Evolutionary conservation across 352 stramenopile genomes (phyloP).

Genomic region (Pythium angustatum): DNA sequence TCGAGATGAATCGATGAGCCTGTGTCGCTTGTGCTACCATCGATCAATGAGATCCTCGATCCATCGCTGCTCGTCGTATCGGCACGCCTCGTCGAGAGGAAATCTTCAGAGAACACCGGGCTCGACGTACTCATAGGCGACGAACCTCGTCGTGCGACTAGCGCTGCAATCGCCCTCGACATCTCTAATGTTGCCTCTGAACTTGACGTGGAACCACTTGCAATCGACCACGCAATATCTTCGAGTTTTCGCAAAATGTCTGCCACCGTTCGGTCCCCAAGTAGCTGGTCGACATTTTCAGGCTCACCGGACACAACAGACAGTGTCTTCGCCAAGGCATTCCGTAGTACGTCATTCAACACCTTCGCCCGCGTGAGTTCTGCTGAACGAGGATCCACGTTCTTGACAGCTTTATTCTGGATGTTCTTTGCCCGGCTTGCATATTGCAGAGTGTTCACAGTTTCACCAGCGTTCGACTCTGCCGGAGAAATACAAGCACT

Average conservation of each 20-base stretch:
- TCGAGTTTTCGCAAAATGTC: constrained; percentile 62
- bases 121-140: too few relatives aligned
- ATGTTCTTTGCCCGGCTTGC: constrained; percentile 88
- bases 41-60: constrained; percentile 10
- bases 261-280: constrained; percentile 52
- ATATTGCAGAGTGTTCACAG: constrained; percentile 85
- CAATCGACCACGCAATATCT: constrained; percentile 37
- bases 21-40: constrained; percentile 33
- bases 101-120: neutral
- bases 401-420: constrained; percentile 90
- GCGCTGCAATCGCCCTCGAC: constrained; percentile 13
- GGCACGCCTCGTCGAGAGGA: constrained; percentile 11
- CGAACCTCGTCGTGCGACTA: constrained; percentile 20
- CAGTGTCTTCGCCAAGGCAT: constrained; percentile 64
- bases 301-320: constrained; percentile 35
- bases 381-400: constrained; percentile 78
- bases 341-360: constrained; percentile 64
- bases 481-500: constrained; percentile 86
- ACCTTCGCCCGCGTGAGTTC: constrained; percentile 71
- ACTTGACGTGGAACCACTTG: constrained; percentile 9
- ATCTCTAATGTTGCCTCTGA: constrained; percentile 20
- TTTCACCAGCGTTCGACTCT: constrained; percentile 67
- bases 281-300: constrained; percentile 41
- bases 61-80: constrained; percentile 3
- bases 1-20: constrained; percentile 36